Conservation (phyloP, 257 asterid species). For the Apocynum venetum region DNA sequence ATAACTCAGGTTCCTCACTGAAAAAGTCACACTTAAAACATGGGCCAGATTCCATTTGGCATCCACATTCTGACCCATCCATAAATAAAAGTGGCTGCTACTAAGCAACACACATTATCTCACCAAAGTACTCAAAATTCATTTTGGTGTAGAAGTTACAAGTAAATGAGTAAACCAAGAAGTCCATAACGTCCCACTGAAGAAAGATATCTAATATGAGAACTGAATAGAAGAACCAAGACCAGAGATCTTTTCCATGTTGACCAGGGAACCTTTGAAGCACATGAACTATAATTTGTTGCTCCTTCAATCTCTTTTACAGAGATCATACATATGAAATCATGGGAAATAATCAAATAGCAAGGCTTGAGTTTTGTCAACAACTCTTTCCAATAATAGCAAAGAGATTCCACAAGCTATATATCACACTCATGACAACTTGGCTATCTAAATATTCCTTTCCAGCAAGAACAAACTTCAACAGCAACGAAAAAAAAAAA, state of each 20-base stretch:
- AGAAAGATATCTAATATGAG: background rate
- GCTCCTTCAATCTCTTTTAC: background rate
- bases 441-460: background rate
- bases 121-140: background rate
- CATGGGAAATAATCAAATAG: background rate
- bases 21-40: background rate
- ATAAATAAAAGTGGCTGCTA: background rate
- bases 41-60: background rate
- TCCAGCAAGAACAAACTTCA: conserved; percentile 13
- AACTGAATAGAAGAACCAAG: background rate
- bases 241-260: background rate
- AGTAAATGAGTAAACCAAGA: background rate
- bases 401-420: background rate
- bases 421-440: background rate
- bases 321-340: background rate
- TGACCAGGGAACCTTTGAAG: background rate
- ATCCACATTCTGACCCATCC: background rate
- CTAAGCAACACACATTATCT: background rate
- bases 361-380: background rate
- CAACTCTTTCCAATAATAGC: background rate
- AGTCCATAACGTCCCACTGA: background rate
- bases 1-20: background rate
- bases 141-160: background rate
- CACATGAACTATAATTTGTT: background rate
- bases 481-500: background rate